A percentile compares a stretch with the other conserved stretches of the same genome.
phyloP scores from a whole-genome alignment of 2,329 filamentous ascomycete genomes.

The Apiospora marii region DNA sequence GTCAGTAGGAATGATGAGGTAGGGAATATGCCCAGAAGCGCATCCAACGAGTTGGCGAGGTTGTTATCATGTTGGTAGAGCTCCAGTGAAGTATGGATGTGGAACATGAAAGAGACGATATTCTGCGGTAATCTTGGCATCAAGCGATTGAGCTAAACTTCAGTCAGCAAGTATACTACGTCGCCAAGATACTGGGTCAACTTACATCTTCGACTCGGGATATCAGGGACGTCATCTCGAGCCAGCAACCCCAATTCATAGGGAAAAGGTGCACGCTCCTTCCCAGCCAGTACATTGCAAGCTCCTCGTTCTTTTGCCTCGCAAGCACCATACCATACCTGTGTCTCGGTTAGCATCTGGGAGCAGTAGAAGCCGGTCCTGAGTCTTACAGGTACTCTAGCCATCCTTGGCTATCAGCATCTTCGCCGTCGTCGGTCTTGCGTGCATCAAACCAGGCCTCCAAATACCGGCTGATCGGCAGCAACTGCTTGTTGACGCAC shows the following conservation, averaged over 20 bases:
- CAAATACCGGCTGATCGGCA: conserved; percentile 76
- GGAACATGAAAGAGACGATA: conserved; percentile 93
- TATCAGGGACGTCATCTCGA: conserved; percentile 85
- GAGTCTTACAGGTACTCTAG: conserved; percentile 76
- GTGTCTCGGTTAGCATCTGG: conserved; percentile 29
- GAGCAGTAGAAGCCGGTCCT: background rate
- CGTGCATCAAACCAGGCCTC: conserved; percentile 82
- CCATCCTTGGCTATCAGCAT: conserved; percentile 82
- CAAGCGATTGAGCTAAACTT: conserved; percentile 71
- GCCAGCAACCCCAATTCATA: conserved; percentile 98
- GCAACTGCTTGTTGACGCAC: conserved; percentile 84
- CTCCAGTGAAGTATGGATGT: conserved; percentile 88
- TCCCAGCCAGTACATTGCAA: conserved; percentile 87
- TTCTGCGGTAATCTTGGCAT: conserved; percentile 81
- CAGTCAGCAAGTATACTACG: background rate
- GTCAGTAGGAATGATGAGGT: conserved; percentile 89
- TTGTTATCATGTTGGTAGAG: conserved; percentile 85
- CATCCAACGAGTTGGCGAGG: conserved; percentile 76
- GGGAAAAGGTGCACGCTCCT: conserved; percentile 87
- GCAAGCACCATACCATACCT: conserved; percentile 88
- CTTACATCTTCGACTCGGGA: conserved; percentile 82
- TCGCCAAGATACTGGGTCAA: conserved; percentile 29
- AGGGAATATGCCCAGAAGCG: conserved; percentile 86
- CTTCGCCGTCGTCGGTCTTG: conserved; percentile 63
- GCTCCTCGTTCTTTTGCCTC: conserved; percentile 87